Base-by-base conservation (phyloP, 2,329 filamentous ascomycete genomes). In the Metarhizium sp. region DNA sequence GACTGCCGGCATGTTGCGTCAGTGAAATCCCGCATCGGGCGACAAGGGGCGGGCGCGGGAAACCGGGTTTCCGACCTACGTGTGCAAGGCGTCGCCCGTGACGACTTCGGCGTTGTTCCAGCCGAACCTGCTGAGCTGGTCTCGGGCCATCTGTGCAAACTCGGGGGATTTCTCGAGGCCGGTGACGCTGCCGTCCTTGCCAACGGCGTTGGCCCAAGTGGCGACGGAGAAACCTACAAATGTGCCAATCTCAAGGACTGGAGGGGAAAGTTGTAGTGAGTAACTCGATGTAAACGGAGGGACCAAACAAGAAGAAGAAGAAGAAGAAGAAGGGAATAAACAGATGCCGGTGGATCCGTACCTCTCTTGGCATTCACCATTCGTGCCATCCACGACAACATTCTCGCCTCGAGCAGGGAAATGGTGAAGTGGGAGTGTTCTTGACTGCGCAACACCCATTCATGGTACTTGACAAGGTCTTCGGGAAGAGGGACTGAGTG, bases 1-100 rank as follows among this genome's bases (percentile, higher is more conserved):
- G 65, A 2, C 68, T 69, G n/a, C 45, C 6, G 10, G 6, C 18
- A 20, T 30, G 4, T 14, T 29, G 25, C 13, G 25, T 48, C 25
- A 48, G 45, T 7, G 10, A 30, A 30, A 14, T 46, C n/a, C 40
- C 6, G 14, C 20, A 25, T 25, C 43, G 43, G n/a, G 13, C n/a
- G 4, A 6, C 20, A 6, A 25, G 43, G 7, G n/a, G 51, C 13
- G 34, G 34, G 13, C 7, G 38, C 11, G 38, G 6, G 38, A 11
- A 40, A 5, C 14, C 25, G 25, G 38, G 11, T 16, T 8, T 6
- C 30, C 6, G 29, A 50, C 53, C 46, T 42, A 51, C 53, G 40
- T 51, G 29, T 55, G 38, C 14, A 55, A 36, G 10, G 47, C 47
- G 20, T 55, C 48, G 8, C 48, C 47, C 16, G 50, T 34, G 13